phyloP scores from a whole-genome alignment of 345 rosid genomes.

The Firmiana major region DNA sequence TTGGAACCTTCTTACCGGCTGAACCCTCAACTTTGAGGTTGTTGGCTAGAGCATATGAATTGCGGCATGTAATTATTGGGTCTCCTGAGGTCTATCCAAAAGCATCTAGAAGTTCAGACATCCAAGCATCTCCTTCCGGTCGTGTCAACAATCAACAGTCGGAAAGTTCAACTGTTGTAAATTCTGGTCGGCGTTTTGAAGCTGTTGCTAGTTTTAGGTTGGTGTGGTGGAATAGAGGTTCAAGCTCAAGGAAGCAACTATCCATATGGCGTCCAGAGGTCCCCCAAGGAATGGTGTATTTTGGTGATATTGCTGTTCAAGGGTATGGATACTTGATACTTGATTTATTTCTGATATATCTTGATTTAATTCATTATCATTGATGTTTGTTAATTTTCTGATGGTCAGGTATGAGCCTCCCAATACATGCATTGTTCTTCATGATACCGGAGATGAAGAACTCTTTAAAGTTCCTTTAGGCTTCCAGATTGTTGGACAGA shows the following conservation, averaged over 20 bases:
- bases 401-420: slow-evolving; percentile 78
- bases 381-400: slow-evolving; percentile 19
- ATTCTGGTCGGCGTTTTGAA: slow-evolving; percentile 62
- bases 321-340: slow-evolving; percentile 50
- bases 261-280: slow-evolving; percentile 90
- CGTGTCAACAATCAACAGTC: slow-evolving; percentile 24
- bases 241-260: slow-evolving; percentile 67
- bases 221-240: slow-evolving; percentile 83
- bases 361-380: slow-evolving; percentile 1
- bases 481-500: slow-evolving; percentile 73
- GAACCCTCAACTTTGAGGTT: slow-evolving; percentile 47
- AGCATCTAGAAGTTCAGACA: slow-evolving; percentile 33
- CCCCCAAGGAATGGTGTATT: slow-evolving; percentile 78
- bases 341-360: neutral
- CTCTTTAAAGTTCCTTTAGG: slow-evolving; percentile 59
- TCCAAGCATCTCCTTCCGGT: slow-evolving; percentile 34
- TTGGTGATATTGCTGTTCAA: slow-evolving; percentile 89
- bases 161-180: slow-evolving; percentile 32
- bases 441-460: slow-evolving; percentile 63
- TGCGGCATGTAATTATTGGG: slow-evolving; percentile 63
- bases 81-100: slow-evolving; percentile 40
- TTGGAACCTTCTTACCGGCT: slow-evolving; percentile 85
- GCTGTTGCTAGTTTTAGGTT: slow-evolving; percentile 77
- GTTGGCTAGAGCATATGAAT: slow-evolving; percentile 67
- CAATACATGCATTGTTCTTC: slow-evolving; percentile 72